Evolutionary conservation across 2,329 filamentous ascomycete genomes (phyloP).

Genomic region (Botrytis tulipae): DNA sequence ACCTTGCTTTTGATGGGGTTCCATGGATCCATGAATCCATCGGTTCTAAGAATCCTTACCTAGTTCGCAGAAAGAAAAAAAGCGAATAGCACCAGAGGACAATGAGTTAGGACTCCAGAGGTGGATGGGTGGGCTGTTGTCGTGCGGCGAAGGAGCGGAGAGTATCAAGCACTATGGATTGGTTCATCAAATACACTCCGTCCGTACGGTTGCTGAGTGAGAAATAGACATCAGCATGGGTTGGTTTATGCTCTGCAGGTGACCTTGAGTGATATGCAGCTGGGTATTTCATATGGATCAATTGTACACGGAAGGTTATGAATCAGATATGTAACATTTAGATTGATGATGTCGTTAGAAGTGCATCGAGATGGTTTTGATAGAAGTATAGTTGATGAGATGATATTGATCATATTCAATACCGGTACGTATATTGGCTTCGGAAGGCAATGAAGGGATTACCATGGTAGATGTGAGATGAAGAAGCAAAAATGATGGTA

Average conservation of each 20-base stretch:
- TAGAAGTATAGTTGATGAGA: background rate
- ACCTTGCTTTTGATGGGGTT: slow-evolving; percentile 15
- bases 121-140: background rate
- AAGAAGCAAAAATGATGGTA: background rate
- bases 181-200: background rate
- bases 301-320: background rate
- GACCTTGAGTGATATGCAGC: slow-evolving; percentile 6
- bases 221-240: slow-evolving; percentile 8
- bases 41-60: slow-evolving; percentile 18
- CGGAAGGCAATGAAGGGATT: background rate
- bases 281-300: background rate
- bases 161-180: slow-evolving; percentile 1
- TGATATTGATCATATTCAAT: background rate
- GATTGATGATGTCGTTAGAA: background rate
- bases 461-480: background rate
- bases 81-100: background rate
- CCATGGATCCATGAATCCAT: slow-evolving; percentile 15
- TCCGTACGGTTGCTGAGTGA: slow-evolving; percentile 18
- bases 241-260: slow-evolving; percentile 11
- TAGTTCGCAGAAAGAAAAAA: slow-evolving; percentile 9
- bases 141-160: background rate
- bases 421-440: background rate
- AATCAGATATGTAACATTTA: slow-evolving; percentile 11
- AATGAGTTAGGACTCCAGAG: background rate
- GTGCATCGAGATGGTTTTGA: background rate